phyloP scores from a whole-genome alignment of 2,329 filamentous ascomycete species.

The Claviceps humidiphila region DNA sequence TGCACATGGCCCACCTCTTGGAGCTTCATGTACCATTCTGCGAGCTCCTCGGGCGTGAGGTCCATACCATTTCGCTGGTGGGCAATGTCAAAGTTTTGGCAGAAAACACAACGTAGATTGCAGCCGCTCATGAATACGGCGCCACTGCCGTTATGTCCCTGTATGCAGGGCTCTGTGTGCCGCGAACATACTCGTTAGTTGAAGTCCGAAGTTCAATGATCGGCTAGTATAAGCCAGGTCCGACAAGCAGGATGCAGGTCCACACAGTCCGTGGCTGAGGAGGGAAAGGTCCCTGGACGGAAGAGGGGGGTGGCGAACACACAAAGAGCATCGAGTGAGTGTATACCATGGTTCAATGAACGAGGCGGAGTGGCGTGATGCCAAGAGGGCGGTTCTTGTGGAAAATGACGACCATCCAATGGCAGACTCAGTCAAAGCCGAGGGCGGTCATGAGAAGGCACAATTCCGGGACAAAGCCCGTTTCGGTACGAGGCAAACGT shows the following conservation, averaged over 20 bases:
- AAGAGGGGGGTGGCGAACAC: background rate
- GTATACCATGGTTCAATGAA: too few relatives aligned
- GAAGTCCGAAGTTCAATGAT: too few relatives aligned
- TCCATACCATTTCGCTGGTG: slow-evolving; percentile 73
- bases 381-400: too few relatives aligned
- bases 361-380: too few relatives aligned
- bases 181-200: background rate
- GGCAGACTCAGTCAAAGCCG: background rate
- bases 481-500: background rate
- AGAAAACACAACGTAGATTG: slow-evolving; percentile 62
- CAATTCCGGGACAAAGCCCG: background rate
- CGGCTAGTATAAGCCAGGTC: background rate
- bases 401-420: background rate
- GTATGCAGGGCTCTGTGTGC: slow-evolving; percentile 59
- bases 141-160: slow-evolving; percentile 69
- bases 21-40: slow-evolving; percentile 71
- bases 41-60: slow-evolving; percentile 64
- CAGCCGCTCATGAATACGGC: slow-evolving; percentile 70
- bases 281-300: background rate
- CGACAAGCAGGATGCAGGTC: background rate
- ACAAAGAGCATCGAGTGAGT: too few relatives aligned
- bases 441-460: background rate
- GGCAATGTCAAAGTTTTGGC: slow-evolving; percentile 74
- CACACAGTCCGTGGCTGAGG: background rate
- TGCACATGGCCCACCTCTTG: slow-evolving; percentile 71